A percentile compares a stretch with the other conserved stretches of the same genome.
These are phyloP conservation scores for Rhynchospora pubera DNA, from an alignment of 176 grass and related monocot genomes.

Conservation along the genomic window DNA sequence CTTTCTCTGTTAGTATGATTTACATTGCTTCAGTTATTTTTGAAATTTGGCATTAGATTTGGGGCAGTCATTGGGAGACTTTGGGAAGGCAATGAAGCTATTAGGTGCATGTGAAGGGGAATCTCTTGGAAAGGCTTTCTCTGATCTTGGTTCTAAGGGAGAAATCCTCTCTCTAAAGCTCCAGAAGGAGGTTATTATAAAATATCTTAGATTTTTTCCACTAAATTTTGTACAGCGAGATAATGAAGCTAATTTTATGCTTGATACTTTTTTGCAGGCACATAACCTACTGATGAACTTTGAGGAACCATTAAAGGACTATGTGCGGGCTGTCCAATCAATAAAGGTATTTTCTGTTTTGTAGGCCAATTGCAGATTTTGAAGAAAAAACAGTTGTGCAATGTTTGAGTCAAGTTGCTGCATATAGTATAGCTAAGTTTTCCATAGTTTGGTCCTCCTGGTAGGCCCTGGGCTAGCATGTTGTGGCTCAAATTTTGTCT, in stretches of 20 bases:
- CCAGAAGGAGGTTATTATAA: constrained; percentile 69
- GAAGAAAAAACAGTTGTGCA: neutral
- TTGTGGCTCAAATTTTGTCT: neutral
- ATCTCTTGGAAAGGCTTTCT: constrained; percentile 81
- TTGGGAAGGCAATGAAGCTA: constrained; percentile 92
- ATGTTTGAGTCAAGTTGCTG: neutral
- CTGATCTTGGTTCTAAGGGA: constrained; percentile 89
- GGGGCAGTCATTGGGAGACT: constrained; percentile 85
- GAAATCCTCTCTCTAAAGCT: constrained; percentile 90
- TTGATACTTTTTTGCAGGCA: constrained; percentile 51
- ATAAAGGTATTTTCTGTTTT: constrained; percentile 54
- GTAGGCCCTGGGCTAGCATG: neutral
- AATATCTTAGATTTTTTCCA: neutral
- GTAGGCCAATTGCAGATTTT: neutral
- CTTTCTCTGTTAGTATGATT: constrained; percentile 11
- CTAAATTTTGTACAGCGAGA: constrained; percentile 4
- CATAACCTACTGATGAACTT: constrained; percentile 93
- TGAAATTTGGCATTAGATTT: constrained; percentile 47
- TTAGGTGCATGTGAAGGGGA: constrained; percentile 90
- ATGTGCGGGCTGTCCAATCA: constrained; percentile 78
- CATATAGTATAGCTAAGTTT: neutral
- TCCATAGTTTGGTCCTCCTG: neutral
- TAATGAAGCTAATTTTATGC: constrained; percentile 21
- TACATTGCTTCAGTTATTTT: constrained; percentile 20
- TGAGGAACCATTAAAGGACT: constrained; percentile 97